Evolutionary conservation across 2,329 filamentous ascomycete genomes (phyloP).

Genomic region (Thielaviopsis populi): DNA sequence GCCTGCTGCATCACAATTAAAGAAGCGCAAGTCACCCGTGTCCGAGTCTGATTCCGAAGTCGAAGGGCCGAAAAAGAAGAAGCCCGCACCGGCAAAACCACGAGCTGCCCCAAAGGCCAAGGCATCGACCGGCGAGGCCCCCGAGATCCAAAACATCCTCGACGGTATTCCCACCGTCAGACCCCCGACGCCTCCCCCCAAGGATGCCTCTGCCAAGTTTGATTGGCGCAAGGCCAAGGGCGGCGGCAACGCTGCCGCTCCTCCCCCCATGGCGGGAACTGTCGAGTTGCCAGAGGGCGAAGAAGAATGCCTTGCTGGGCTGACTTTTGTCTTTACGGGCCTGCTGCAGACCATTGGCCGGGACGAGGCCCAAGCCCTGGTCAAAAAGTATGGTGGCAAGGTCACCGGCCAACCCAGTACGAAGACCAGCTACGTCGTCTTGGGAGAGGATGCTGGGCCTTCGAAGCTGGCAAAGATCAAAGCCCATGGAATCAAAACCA

Average conservation of each 20-base stretch:
- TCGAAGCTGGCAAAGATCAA: conserved; percentile 82
- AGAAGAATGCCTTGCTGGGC: conserved; percentile 76
- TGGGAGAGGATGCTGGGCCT: conserved; percentile 81
- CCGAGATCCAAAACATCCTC: conserved; percentile 63
- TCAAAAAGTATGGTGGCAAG: conserved; percentile 91
- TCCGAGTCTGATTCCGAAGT: conserved; percentile 41
- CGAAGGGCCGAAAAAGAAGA: conserved; percentile 48
- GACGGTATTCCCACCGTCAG: conserved; percentile 73
- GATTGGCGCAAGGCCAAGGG: conserved; percentile 54
- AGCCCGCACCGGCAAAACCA: conserved; percentile 41
- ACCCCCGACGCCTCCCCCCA: conserved; percentile 68
- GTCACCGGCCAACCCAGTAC: conserved; percentile 71
- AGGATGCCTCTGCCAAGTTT: conserved; percentile 58
- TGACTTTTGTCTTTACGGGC: conserved; percentile 92
- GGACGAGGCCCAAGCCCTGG: conserved; percentile 69
- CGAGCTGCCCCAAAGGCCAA: conserved; percentile 42
- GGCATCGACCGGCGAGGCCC: conserved; percentile 53
- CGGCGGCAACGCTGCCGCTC: conserved; percentile 43
- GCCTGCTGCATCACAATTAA: conserved; percentile 25
- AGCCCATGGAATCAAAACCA: conserved; percentile 68
- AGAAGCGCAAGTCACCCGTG: conserved; percentile 45
- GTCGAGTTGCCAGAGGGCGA: conserved; percentile 67
- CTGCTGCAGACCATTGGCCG: conserved; percentile 65
- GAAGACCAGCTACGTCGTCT: conserved; percentile 86
- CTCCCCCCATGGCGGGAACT: conserved; percentile 46